Base-by-base conservation (phyloP, 2,329 filamentous ascomycete genomes). In the Paecilomyces sp. region DNA sequence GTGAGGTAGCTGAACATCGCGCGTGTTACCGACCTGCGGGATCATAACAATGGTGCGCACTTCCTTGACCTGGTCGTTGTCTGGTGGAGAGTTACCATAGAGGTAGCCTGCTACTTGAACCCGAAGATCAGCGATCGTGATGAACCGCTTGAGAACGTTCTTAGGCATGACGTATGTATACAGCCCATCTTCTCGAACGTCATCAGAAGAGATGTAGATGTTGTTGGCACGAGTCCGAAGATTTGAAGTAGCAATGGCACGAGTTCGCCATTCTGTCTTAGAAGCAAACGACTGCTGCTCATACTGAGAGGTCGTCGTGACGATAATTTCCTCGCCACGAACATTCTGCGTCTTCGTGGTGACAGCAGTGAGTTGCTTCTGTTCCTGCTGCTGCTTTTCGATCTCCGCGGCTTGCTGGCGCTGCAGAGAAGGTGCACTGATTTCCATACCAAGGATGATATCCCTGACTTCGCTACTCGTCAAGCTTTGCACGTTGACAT, bases 371-470 rank as follows among this genome's bases (percentile, higher is more conserved):
- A 99, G 83, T 73, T 99, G 94, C 71, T 92, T 89, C 76, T 97
- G 92, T 73, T 99, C 94, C 73, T 97, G 88, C 74, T 97, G 92
- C 76, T 97, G 94, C 83, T 97, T 97, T 80, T 99, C 95, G 67
- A 99, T 96, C 76, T 99, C 94, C 62, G 94, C 93, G 18, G 94
- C 94, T 77, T 97, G 94, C 77, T 99, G 95, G 71, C 95, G 88
- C 79, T 99, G 94, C 87, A 99, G 89, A 1, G 93, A 97, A 25
- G 94, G 94, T 30, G 94, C 95, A 61, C 91, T 96, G 61, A 99
- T 99, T 74, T 99, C 95, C 95, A 99, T 99, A 83, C 94, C 94
- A 64, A 99, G 79, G 68, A 99, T 99, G 69, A 99, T 97, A 71
- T 99, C 94, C 68, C 94, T 88, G 56, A 99, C 94, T 85, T 99